Conservation (phyloP, 164 flowering plant species). For the Macadamia integrifolia region DNA sequence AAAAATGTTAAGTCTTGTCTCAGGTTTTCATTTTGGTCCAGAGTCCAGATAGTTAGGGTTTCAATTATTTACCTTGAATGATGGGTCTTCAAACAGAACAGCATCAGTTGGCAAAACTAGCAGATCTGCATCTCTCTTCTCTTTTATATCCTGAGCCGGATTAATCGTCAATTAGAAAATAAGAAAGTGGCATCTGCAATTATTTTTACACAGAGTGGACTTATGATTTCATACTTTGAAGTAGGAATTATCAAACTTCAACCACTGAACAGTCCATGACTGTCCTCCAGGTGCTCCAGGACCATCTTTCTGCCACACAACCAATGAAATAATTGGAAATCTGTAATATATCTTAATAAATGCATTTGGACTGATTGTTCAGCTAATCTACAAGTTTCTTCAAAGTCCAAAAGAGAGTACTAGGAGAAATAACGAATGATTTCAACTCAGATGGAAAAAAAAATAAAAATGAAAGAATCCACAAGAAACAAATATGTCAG, state of each 20-base stretch:
- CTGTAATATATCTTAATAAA: not conserved
- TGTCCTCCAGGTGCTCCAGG: constrained; percentile 99
- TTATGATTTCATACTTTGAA: constrained; percentile 54
- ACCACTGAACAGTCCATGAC: constrained; percentile 96
- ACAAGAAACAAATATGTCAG: too few relatives aligned
- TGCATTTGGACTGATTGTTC: not conserved
- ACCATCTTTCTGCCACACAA: constrained; percentile 77
- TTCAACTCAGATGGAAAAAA: not conserved
- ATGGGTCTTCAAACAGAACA: constrained; percentile 89
- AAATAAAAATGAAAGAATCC: not conserved
- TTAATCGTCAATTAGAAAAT: constrained; percentile 14
- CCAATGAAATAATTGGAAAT: not conserved
- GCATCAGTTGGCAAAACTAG: constrained; percentile 96
- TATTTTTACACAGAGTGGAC: not conserved
- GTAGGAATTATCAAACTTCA: constrained; percentile 96
- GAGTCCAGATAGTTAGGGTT: not conserved
- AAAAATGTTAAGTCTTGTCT: not conserved
- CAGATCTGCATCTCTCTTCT: constrained; percentile 75
- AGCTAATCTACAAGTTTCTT: not conserved
- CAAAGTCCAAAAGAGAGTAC: not conserved
- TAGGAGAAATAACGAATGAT: not conserved
- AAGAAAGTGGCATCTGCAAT: not conserved
- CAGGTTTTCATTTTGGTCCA: not conserved
- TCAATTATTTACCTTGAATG: constrained; percentile 61
- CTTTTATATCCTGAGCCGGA: constrained; percentile 73